Conservation (phyloP, 345 rosid species). For the Citrus trifoliata region DNA sequence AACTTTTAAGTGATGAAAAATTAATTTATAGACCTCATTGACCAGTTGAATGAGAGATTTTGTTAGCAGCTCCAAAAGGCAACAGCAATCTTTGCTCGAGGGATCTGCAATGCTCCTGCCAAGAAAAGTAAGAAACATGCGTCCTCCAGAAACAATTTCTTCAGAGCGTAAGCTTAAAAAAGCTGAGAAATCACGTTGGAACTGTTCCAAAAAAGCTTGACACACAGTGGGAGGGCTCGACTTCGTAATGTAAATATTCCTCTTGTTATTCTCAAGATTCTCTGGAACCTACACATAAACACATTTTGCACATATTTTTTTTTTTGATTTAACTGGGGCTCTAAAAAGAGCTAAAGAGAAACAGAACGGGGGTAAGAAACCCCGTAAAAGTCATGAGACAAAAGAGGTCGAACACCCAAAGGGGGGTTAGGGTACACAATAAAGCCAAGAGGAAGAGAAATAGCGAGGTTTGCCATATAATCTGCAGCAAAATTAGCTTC, state of each 20-base stretch:
- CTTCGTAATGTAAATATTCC: slow-evolving; percentile 24
- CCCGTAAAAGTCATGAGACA: no score
- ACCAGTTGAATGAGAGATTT: slow-evolving; percentile 32
- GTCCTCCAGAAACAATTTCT: slow-evolving; percentile 39
- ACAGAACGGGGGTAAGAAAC: no score
- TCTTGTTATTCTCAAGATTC: slow-evolving; percentile 19
- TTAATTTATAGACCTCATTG: no score
- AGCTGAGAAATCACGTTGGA: slow-evolving; percentile 38
- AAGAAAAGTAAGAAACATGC: slow-evolving; percentile 16
- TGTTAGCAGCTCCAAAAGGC: slow-evolving; percentile 24
- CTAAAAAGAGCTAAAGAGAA: no score
- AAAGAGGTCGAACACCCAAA: no score
- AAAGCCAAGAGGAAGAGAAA: no score
- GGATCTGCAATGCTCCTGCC: slow-evolving; percentile 28
- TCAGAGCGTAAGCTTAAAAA: slow-evolving; percentile 40
- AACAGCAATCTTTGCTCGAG: slow-evolving; percentile 8
- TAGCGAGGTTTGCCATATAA: no score
- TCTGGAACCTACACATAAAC: slow-evolving; percentile 19
- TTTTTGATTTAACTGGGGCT: no score
- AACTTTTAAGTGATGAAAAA: no score
- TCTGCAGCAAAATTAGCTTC: no score
- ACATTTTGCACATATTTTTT: no score
- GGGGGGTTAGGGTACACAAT: no score
- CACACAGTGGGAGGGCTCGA: slow-evolving; percentile 33
- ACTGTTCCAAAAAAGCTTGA: slow-evolving; percentile 39